Evolutionary conservation across 345 rosid species (phyloP).

Genomic region (Orychophragmus violaceus): DNA sequence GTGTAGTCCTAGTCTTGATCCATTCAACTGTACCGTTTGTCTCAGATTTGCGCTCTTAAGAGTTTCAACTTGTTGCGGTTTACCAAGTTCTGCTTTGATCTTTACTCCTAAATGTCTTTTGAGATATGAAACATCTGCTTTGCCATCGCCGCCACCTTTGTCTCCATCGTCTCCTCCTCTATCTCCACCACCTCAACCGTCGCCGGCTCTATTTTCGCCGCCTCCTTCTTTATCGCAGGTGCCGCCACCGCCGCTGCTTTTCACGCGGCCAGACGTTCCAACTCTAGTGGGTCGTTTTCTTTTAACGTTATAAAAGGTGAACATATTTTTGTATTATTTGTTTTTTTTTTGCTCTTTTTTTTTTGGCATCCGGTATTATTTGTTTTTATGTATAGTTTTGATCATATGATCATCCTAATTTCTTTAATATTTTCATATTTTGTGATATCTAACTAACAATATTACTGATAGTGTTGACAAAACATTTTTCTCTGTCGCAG

Average conservation of each 20-base stretch:
- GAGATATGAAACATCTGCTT: not conserved
- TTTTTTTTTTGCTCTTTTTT: too few species aligned
- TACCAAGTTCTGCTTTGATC: not conserved
- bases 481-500: not conserved
- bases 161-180: not conserved
- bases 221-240: not conserved
- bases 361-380: too few species aligned
- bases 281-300: not conserved
- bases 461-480: not conserved
- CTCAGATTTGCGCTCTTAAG: not conserved
- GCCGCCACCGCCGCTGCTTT: not conserved
- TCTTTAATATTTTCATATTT: too few species aligned
- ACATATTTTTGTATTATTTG: not conserved
- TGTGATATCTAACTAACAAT: not conserved
- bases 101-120: slow-evolving; percentile 25
- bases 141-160: not conserved
- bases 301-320: slow-evolving; percentile 6
- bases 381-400: not conserved
- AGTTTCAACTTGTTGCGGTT: slow-evolving; percentile 14
- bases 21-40: not conserved
- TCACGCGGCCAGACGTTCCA: not conserved
- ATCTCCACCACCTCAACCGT: not conserved
- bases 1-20: slow-evolving; percentile 23
- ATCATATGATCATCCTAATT: not conserved
- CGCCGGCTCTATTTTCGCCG: not conserved